phyloP scores from a whole-genome alignment of 345 rosid species.

The Eucalyptus cladocalyx region DNA sequence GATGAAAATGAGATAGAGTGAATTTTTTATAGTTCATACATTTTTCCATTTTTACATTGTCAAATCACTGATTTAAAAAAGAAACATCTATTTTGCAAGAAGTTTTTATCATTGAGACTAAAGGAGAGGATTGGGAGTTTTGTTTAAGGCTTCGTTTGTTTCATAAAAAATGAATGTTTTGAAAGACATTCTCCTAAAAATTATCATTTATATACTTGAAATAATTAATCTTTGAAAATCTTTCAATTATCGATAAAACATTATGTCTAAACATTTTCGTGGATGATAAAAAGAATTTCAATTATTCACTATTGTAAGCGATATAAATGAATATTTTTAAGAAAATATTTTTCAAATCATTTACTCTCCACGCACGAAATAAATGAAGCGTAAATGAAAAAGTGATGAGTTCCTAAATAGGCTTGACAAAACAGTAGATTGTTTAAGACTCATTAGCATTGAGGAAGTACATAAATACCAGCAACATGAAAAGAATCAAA shows the following conservation, averaged over 20 bases:
- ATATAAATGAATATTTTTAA: too few relatives aligned
- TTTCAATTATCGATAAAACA: too few relatives aligned
- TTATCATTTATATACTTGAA: not conserved
- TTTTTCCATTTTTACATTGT: not conserved
- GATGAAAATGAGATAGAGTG: not conserved
- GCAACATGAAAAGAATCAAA: not conserved
- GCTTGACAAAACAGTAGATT: not conserved
- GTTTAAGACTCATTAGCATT: not conserved
- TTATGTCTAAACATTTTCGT: too few relatives aligned
- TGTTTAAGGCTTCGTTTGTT: not conserved
- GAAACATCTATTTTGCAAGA: not conserved
- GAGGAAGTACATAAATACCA: not conserved
- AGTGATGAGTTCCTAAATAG: too few relatives aligned
- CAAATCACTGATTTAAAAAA: not conserved
- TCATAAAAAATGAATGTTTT: not conserved
- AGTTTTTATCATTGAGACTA: not conserved
- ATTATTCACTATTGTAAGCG: too few relatives aligned
- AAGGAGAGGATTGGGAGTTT: not conserved
- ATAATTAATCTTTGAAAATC: not conserved
- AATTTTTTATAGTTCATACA: not conserved
- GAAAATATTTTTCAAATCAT: too few relatives aligned
- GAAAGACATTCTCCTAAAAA: too few relatives aligned
- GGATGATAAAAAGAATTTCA: too few relatives aligned
- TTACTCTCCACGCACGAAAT: rapidly evolving
- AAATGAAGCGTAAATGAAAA: too few relatives aligned